phyloP scores from a whole-genome alignment of 2,329 filamentous ascomycete species.

The Arachnopeziza araneosa region DNA sequence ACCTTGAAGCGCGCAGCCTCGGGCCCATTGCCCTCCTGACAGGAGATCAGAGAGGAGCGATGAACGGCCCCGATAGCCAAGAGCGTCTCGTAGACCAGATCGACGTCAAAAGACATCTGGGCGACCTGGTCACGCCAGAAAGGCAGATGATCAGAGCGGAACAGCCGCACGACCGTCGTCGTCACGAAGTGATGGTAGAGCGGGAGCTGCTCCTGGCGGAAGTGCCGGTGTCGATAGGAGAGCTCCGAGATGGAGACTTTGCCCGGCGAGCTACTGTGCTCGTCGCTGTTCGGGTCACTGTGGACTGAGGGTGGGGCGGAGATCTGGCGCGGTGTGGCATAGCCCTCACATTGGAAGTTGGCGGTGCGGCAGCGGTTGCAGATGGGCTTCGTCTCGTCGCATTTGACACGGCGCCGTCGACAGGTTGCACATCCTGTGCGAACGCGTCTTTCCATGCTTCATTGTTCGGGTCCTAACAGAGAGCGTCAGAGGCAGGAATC shows the following conservation, averaged over 20 bases:
- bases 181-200: conserved; percentile 25
- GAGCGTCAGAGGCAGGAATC: too few relatives aligned
- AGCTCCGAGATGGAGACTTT: not conserved
- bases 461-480: too few relatives aligned
- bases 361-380: conserved; percentile 17
- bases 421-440: conserved; percentile 23
- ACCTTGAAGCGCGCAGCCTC: conserved; percentile 14
- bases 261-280: not conserved
- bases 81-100: conserved; percentile 20
- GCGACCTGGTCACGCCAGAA: conserved; percentile 23
- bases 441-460: not conserved
- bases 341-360: conserved; percentile 18
- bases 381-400: conserved; percentile 18
- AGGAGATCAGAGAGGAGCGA: conserved; percentile 14
- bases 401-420: conserved; percentile 19
- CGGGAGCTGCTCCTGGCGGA: conserved; percentile 19
- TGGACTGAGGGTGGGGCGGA: not conserved
- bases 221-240: conserved; percentile 14
- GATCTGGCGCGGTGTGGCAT: conserved; percentile 5
- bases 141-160: conserved; percentile 15
- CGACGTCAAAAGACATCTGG: conserved; percentile 18
- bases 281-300: too few relatives aligned
- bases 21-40: conserved; percentile 3
- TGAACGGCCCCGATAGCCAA: conserved; percentile 19
- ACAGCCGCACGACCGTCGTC: conserved; percentile 14